These are phyloP conservation scores for Agrocybe praecox DNA, from an alignment of 768 basidiomycete species.

Conservation along the genomic window DNA sequence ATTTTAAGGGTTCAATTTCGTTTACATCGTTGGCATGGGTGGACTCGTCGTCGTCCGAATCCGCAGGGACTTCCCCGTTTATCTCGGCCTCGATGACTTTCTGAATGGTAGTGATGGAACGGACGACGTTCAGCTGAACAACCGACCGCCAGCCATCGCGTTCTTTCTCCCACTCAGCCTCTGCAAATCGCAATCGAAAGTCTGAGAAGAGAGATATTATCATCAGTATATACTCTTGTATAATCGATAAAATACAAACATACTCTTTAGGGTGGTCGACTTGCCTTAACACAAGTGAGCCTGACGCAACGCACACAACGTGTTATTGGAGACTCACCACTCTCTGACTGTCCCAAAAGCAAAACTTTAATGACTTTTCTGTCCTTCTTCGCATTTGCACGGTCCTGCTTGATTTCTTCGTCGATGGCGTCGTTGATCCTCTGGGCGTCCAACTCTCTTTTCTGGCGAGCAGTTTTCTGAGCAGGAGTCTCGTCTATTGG, in stretches of 20 bases:
- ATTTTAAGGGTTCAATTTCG: slow-evolving; percentile 33
- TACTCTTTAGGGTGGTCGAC: slow-evolving; percentile 71
- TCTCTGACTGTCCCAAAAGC: slow-evolving; percentile 67
- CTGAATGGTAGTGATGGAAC: slow-evolving; percentile 67
- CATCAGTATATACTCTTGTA: neutral
- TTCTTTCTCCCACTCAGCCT: slow-evolving; percentile 64
- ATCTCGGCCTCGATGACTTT: slow-evolving; percentile 60
- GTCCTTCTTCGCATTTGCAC: slow-evolving; percentile 42
- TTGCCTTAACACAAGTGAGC: slow-evolving; percentile 46
- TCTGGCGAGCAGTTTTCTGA: slow-evolving; percentile 46
- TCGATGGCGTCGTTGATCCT: slow-evolving; percentile 59
- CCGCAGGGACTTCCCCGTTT: slow-evolving; percentile 35
- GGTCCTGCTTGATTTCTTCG: slow-evolving; percentile 56
- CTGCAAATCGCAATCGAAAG: slow-evolving; percentile 72
- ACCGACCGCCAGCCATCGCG: slow-evolving; percentile 76
- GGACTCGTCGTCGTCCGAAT: slow-evolving; percentile 35
- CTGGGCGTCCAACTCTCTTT: slow-evolving; percentile 51
- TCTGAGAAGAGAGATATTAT: slow-evolving; percentile 39
- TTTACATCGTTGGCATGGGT: slow-evolving; percentile 18
- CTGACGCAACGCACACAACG: neutral
- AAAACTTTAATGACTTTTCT: slow-evolving; percentile 56
- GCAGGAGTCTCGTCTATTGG: slow-evolving; percentile 55
- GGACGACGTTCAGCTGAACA: slow-evolving; percentile 80
- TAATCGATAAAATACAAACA: slow-evolving; percentile 15
- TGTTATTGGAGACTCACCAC: slow-evolving; percentile 44